Conservation (phyloP, 2,329 filamentous ascomycete species). For the Claviceps arundinis region DNA sequence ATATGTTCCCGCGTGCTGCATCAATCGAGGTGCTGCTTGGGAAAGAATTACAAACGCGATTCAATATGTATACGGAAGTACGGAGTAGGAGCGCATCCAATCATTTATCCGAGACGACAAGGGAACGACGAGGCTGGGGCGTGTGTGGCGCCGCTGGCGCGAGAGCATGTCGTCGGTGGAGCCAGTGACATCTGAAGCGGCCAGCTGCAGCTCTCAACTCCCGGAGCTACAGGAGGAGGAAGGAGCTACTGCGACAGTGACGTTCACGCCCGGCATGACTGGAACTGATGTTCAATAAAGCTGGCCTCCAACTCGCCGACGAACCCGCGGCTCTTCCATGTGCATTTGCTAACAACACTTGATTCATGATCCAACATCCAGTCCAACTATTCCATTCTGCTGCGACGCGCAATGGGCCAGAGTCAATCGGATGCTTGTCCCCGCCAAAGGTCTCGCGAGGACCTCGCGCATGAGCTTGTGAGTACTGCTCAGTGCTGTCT, state of each 20-base stretch:
- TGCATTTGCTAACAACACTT: background rate
- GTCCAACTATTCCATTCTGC: background rate
- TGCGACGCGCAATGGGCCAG: conserved; percentile 31
- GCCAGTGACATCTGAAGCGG: too few relatives aligned
- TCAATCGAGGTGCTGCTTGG: too few relatives aligned
- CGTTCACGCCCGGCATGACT: background rate
- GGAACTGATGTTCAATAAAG: background rate
- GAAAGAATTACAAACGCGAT: too few relatives aligned
- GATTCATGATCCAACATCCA: background rate
- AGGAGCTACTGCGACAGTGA: background rate
- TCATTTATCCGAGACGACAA: too few relatives aligned
- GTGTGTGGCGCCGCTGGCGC: too few relatives aligned
- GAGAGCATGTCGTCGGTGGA: too few relatives aligned
- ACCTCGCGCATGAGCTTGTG: conserved; percentile 39
- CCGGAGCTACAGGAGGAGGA: background rate
- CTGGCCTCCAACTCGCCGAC: background rate
- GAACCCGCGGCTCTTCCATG: background rate
- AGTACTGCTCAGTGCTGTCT: conserved; percentile 9
- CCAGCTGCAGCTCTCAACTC: too few relatives aligned
- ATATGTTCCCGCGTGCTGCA: too few relatives aligned
- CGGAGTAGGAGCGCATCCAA: too few relatives aligned
- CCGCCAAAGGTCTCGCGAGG: conserved; percentile 33
- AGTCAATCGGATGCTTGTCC: conserved; percentile 32
- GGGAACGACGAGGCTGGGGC: too few relatives aligned
- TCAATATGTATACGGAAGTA: too few relatives aligned